phyloP scores from a whole-genome alignment of 2,329 filamentous ascomycete genomes.

The Fusarium algeriense region DNA sequence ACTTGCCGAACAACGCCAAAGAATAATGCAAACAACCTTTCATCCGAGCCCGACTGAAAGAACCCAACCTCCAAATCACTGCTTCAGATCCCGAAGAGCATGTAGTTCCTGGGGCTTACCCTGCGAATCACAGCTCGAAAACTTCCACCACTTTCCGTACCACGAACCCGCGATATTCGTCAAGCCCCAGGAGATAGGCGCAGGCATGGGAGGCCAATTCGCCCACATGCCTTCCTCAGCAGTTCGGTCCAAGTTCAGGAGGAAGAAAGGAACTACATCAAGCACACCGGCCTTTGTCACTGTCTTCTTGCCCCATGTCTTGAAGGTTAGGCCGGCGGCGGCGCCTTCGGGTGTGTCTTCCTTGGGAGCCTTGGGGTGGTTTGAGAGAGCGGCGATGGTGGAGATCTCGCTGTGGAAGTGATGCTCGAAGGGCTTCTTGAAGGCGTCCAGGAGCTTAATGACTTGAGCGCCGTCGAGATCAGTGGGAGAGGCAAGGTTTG shows the following conservation, averaged over 20 bases:
- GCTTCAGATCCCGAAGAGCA: constrained; percentile 54
- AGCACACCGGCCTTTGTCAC: constrained; percentile 70
- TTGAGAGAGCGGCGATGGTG: constrained; percentile 63
- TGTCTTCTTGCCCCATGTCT: constrained; percentile 72
- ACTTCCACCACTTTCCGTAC: constrained; percentile 72
- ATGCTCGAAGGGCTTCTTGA: constrained; percentile 63
- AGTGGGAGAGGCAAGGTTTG: constrained; percentile 54
- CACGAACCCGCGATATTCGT: constrained; percentile 69
- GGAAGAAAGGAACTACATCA: constrained; percentile 74
- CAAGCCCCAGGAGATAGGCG: constrained; percentile 69
- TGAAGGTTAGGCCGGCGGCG: constrained; percentile 64
- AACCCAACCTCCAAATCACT: background rate
- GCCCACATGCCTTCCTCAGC: constrained; percentile 71
- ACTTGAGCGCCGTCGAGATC: constrained; percentile 61
- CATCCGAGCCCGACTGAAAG: background rate
- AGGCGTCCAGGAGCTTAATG: constrained; percentile 62
- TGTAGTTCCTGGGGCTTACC: constrained; percentile 67
- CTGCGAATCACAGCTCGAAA: constrained; percentile 69
- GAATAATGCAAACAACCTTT: background rate
- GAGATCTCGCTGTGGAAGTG: constrained; percentile 69
- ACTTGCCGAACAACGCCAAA: constrained; percentile 8
- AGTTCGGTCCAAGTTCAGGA: constrained; percentile 71
- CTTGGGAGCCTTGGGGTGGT: constrained; percentile 64
- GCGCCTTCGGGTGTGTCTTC: constrained; percentile 59
- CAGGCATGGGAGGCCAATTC: constrained; percentile 74